These are phyloP conservation scores for Cordyceps cateniannulata DNA, from an alignment of 2,329 filamentous ascomycete genomes.

Conservation along the genomic window DNA sequence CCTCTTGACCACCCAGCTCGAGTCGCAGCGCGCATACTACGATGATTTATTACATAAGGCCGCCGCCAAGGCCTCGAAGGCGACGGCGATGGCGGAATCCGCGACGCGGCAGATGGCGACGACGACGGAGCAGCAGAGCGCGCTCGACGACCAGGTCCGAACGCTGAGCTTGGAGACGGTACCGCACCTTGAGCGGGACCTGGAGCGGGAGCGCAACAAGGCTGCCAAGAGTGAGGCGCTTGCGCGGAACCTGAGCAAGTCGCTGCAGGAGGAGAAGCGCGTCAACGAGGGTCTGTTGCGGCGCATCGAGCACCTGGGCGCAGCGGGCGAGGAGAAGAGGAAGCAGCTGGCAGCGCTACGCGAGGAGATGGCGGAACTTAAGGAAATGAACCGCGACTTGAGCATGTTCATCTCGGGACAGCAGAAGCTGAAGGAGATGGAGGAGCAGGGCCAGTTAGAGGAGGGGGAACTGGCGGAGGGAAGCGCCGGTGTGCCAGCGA, in stretches of 20 bases:
- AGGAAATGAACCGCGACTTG: slow-evolving; percentile 81
- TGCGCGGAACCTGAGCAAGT: slow-evolving; percentile 66
- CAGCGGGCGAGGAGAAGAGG: slow-evolving; percentile 51
- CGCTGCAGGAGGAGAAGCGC: slow-evolving; percentile 79
- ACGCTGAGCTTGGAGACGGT: slow-evolving; percentile 51
- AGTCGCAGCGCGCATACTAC: slow-evolving; percentile 88
- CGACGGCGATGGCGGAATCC: slow-evolving; percentile 58
- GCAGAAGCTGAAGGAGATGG: slow-evolving; percentile 70
- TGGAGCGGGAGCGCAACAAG: slow-evolving; percentile 60
- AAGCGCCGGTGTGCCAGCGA: slow-evolving; percentile 59
- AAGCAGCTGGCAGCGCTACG: slow-evolving; percentile 52
- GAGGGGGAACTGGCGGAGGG: slow-evolving; percentile 71
- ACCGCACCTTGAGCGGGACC: slow-evolving; percentile 63
- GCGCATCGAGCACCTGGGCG: slow-evolving; percentile 69
- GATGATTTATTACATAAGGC: slow-evolving; percentile 87
- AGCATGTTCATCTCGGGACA: slow-evolving; percentile 81
- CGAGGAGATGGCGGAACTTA: slow-evolving; percentile 63
- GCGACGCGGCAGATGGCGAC: slow-evolving; percentile 46
- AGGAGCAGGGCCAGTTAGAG: slow-evolving; percentile 50
- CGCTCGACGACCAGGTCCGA: slow-evolving; percentile 41
- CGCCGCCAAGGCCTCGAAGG: slow-evolving; percentile 78
- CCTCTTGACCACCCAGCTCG: slow-evolving; percentile 84
- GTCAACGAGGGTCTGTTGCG: slow-evolving; percentile 75
- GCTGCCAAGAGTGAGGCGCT: slow-evolving; percentile 68
- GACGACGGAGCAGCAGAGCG: slow-evolving; percentile 42